phyloP scores from a whole-genome alignment of 257 asterid genomes.

The Lycium barbarum region DNA sequence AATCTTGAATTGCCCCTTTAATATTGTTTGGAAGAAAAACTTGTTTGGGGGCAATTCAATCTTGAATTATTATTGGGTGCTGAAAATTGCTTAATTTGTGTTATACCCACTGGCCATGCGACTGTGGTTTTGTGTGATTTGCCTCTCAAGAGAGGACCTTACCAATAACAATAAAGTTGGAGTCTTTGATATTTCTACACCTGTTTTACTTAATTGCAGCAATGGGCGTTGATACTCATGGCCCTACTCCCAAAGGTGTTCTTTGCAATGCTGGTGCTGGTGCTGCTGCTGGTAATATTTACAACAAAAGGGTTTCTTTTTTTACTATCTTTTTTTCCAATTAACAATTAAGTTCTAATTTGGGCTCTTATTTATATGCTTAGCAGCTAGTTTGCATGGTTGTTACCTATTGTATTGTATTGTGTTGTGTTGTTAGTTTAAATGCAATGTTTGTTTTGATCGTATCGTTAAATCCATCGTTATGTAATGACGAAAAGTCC shows the following conservation, averaged over 20 bases:
- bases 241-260: constrained; percentile 67
- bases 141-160: constrained; percentile 85
- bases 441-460: too few relatives aligned
- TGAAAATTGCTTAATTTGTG: constrained; percentile 37
- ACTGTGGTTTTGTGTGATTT: constrained; percentile 67
- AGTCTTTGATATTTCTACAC: constrained; percentile 29
- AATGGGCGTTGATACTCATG: constrained; percentile 73
- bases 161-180: constrained; percentile 21
- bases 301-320: too few relatives aligned
- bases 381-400: background rate
- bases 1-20: constrained; percentile 26
- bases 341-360: background rate
- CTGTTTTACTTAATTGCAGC: constrained; percentile 35
- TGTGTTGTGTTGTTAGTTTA: too few relatives aligned
- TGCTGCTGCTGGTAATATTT: constrained; percentile 80
- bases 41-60: background rate
- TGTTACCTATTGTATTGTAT: too few relatives aligned
- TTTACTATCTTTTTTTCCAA: background rate
- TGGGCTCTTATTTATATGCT: background rate
- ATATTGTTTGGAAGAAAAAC: background rate
- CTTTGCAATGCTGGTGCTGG: constrained; percentile 97
- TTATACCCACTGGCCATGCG: constrained; percentile 83
- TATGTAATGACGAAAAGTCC: too few relatives aligned
- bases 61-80: background rate
- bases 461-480: too few relatives aligned